Conservation (phyloP, 2,329 filamentous ascomycete species). For the Claviceps pusilla region DNA sequence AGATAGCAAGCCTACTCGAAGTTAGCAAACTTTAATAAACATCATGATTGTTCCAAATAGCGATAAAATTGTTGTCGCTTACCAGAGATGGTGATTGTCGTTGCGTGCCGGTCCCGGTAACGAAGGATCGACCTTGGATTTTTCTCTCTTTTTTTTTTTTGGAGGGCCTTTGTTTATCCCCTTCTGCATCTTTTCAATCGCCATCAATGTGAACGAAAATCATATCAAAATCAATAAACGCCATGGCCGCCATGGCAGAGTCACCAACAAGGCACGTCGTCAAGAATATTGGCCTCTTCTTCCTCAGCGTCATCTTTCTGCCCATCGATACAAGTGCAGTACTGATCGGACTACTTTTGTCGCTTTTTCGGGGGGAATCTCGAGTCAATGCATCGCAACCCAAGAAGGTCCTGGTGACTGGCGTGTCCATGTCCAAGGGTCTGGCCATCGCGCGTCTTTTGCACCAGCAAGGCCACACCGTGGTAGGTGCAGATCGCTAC, state of each 20-base stretch:
- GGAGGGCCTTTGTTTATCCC: too few species aligned
- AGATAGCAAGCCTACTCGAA: background rate
- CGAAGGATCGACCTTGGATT: background rate
- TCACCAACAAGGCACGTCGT: conserved; percentile 7
- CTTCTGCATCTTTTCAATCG: background rate
- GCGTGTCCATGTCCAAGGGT: conserved; percentile 58
- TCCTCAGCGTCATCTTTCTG: conserved; percentile 24
- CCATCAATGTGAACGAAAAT: background rate
- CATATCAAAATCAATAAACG: background rate
- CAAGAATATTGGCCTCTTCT: conserved; percentile 12
- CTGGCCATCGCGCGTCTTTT: conserved; percentile 51
- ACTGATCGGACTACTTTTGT: conserved; percentile 1
- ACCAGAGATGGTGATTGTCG: background rate
- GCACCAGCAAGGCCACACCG: conserved; percentile 48
- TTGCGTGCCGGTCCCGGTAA: background rate
- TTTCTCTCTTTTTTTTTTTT: too few species aligned
- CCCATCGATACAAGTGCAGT: conserved; percentile 35
- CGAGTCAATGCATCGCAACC: conserved; percentile 4
- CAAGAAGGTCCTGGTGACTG: conserved; percentile 51
- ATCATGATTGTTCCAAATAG: background rate
- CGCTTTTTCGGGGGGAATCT: background rate
- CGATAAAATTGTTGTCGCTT: background rate
- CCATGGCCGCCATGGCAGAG: background rate
- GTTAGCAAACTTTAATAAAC: background rate
- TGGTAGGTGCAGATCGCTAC: conserved; percentile 56